phyloP scores from a whole-genome alignment of 352 stramenopile species.

The Pythium oligandrum region DNA sequence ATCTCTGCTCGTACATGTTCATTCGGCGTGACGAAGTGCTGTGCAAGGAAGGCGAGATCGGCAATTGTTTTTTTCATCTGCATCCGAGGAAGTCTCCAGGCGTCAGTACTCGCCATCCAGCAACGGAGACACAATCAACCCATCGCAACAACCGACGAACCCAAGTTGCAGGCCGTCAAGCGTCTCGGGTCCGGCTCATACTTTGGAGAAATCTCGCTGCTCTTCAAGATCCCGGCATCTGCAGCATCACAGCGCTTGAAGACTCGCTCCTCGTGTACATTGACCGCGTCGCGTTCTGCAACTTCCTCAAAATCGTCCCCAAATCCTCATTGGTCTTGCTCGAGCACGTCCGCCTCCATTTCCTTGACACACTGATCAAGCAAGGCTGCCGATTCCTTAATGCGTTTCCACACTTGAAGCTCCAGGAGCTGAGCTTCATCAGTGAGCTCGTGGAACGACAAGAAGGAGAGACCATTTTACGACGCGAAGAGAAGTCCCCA shows the following conservation, averaged over 20 bases:
- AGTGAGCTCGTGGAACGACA: constrained; percentile 44
- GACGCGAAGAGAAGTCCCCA: constrained; percentile 17
- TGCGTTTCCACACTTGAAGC: constrained; percentile 45
- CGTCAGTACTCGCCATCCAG: constrained; percentile 12
- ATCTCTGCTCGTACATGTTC: constrained; percentile 64
- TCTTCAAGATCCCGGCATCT: constrained; percentile 67
- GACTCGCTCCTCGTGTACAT: constrained; percentile 68
- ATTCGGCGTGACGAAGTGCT: constrained; percentile 44
- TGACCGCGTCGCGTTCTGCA: constrained; percentile 59
- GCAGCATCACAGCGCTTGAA: constrained; percentile 52
- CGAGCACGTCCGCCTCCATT: constrained; percentile 59
- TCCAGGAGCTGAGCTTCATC: constrained; percentile 50
- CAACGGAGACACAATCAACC: constrained; percentile 1
- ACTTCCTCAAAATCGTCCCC: constrained; percentile 65
- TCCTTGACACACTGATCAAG: constrained; percentile 54
- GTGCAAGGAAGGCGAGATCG: constrained; percentile 52
- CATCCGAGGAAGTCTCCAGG: constrained; percentile 49
- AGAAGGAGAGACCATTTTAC: constrained; percentile 25
- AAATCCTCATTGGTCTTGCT: constrained; percentile 44
- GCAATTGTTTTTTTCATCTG: constrained; percentile 68
- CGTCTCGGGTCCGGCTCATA: constrained; percentile 47
- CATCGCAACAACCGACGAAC: background rate
- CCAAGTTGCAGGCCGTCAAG: constrained; percentile 48
- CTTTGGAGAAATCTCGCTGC: constrained; percentile 70
- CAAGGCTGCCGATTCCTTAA: constrained; percentile 50